phyloP scores from a whole-genome alignment of 148 eudicot species.

The Fagopyrum homotropicum region DNA sequence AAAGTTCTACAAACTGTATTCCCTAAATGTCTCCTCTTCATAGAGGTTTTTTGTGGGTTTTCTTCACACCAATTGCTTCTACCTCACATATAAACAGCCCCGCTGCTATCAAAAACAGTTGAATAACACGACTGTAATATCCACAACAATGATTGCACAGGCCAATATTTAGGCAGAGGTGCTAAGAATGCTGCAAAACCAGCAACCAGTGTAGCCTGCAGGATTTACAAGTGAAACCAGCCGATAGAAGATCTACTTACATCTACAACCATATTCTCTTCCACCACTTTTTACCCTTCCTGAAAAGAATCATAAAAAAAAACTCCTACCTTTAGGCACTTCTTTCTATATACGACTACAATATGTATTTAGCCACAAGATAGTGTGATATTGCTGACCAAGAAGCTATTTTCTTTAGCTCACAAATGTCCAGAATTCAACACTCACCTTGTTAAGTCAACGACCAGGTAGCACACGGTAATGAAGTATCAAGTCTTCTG shows the following conservation, averaged over 20 bases:
- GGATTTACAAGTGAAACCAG: not conserved
- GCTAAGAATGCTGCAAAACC: not conserved
- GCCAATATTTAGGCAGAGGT: not conserved
- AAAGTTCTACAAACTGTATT: not conserved
- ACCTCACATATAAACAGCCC: not conserved
- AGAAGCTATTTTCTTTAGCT: not conserved
- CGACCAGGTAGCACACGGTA: constrained; percentile 38
- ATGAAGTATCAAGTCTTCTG: constrained; percentile 80
- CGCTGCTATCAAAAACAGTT: not conserved
- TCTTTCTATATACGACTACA: constrained; percentile 1
- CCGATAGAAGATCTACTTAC: not conserved
- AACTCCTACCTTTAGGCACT: not conserved
- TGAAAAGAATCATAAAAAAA: not conserved
- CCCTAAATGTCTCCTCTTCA: not conserved
- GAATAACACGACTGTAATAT: not conserved
- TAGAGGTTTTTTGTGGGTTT: not conserved
- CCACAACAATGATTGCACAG: not conserved
- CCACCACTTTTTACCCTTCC: not conserved
- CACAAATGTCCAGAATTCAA: constrained; percentile 2
- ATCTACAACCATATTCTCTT: constrained; percentile 8
- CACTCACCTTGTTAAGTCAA: not conserved
- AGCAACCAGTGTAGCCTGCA: not conserved
- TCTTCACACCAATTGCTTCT: not conserved
- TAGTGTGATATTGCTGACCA: not conserved
- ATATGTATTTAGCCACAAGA: not conserved